These are phyloP conservation scores for Ceratocystis huliohia DNA, from an alignment of 2,329 filamentous ascomycete genomes.

Conservation along the genomic window DNA sequence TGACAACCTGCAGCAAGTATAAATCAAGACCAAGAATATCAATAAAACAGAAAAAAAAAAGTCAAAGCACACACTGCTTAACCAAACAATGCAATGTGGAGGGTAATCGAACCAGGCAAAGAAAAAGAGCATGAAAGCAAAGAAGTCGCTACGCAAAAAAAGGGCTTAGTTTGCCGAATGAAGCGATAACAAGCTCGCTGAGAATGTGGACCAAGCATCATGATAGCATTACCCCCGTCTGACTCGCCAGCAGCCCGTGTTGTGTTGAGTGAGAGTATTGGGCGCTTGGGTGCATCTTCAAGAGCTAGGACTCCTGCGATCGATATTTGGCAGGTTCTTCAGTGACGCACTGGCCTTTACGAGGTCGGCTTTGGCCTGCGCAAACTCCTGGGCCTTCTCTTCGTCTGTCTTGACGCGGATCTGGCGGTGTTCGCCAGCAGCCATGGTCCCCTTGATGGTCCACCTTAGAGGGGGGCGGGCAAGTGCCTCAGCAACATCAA, in stretches of 20 bases:
- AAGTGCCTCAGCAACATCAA: conserved; percentile 35
- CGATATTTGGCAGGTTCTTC: background rate
- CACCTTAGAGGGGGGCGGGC: conserved; percentile 33
- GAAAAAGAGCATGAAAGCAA: background rate
- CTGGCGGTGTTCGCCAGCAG: conserved; percentile 25
- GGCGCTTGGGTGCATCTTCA: background rate
- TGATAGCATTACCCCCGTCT: no score
- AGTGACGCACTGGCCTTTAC: conserved; percentile 28
- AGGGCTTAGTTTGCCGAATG: background rate
- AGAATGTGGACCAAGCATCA: background rate
- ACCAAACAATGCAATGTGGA: background rate
- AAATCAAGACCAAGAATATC: background rate
- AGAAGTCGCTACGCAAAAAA: background rate
- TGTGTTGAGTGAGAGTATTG: no score
- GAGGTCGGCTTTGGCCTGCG: conserved; percentile 37
- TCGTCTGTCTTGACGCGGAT: conserved; percentile 26
- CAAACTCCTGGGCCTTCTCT: conserved; percentile 32
- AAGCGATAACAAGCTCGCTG: background rate
- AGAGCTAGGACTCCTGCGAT: background rate
- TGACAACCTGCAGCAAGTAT: background rate
- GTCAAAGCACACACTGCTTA: background rate
- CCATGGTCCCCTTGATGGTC: conserved; percentile 30
- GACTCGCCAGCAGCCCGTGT: background rate
- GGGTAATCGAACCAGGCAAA: background rate
- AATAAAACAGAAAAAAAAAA: background rate